Conservation (phyloP, 257 asterid genomes). For the Nicotiana knightiana region DNA sequence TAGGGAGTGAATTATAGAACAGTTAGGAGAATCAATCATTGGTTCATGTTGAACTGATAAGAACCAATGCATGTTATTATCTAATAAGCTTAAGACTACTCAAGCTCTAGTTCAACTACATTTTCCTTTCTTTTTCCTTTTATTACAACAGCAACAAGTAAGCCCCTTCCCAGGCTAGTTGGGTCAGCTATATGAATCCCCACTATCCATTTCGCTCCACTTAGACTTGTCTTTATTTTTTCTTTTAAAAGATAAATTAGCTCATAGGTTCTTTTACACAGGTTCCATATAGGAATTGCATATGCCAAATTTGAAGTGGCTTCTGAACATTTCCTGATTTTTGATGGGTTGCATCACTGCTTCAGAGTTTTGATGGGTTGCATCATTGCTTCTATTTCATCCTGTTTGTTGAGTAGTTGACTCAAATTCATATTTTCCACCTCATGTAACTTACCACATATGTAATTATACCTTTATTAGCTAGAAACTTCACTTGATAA, state of each 20-base stretch:
- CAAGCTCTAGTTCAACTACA: neutral
- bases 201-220: neutral
- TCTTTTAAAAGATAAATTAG: neutral
- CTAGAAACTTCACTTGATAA: neutral
- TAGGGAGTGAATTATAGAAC: no score
- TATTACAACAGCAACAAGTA: neutral
- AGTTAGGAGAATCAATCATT: neutral
- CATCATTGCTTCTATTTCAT: neutral
- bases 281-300: neutral
- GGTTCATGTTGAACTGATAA: neutral
- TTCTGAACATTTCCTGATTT: neutral
- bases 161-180: neutral
- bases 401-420: no score
- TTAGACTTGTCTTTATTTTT: neutral
- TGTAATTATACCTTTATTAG: neutral
- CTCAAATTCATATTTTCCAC: neutral
- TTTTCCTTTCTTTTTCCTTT: neutral
- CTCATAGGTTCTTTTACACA: neutral
- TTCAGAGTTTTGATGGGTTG: neutral
- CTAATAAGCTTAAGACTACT: neutral
- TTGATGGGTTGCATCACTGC: neutral
- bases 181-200: neutral
- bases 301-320: neutral
- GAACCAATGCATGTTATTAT: neutral
- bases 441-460: neutral